Evolutionary conservation across 768 basidiomycete species (phyloP), one percentile per base, ranked within the genome.

Genomic region (Russula virescens): DNA sequence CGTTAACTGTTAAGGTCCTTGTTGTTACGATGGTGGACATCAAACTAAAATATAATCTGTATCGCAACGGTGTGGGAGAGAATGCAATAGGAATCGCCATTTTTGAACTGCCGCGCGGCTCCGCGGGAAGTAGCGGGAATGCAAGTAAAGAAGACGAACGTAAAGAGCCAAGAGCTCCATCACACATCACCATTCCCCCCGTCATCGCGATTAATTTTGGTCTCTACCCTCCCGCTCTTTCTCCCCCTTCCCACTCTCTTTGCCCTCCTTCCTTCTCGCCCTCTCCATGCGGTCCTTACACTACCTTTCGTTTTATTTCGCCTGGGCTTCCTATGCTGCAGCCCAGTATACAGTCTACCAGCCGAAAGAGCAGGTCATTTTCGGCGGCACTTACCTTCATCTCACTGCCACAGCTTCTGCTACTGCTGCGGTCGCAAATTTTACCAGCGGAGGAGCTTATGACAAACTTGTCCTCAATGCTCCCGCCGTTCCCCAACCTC

Each of bases 401-500:
- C 56, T 45, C 25, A 54, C 52, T 9, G 45, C 23, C 5, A 55
- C 55, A 0, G 67, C 66, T 1, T 70, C 75, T n/a, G 77, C 76
- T 9, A 59, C 72, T 2, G 71, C 76, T 26, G 75, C 42, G 42
- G 16, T 3, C 5, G 4, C 79, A 5, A 72, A 68, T 10, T 83
- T 80, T 63, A 85, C 79, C 0, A 74, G 76, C 1, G 69, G 74
- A 5, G 79, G 82, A 2, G 81, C 82, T 0, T 84, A 84, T 69
- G 80, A 87, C 69, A 73, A 77, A 38, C 80, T 80, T 0, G 62
- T 75, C 2, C 74, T 88, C 3, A 72, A 59, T 7, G 76, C 85
- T 0, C 85, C 85, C n/a, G 69, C 81, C 1, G 64, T 82, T 1
- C 83, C 84, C 3, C 73, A 73, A 47, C 79, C 81, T 3, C 64